Base-by-base conservation (phyloP, 2,329 filamentous ascomycete genomes). In the Atkinsonella hypoxylon region DNA sequence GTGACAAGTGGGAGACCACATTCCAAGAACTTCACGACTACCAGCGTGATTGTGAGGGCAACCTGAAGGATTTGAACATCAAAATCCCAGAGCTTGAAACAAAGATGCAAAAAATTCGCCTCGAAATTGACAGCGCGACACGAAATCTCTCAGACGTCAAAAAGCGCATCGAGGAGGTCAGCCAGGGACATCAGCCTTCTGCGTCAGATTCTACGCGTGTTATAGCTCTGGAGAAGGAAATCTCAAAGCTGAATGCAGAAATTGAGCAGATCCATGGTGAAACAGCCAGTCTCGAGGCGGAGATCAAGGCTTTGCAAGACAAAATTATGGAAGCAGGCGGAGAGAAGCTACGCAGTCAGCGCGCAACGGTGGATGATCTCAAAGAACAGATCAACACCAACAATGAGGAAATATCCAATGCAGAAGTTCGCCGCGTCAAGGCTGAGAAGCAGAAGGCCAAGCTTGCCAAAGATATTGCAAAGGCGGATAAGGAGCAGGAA, bases 291-390 rank as follows among this genome's bases (percentile, higher is more conserved):
- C 82, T 95, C 9, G 93, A 98, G 64, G 83, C 84, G 26, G 93
- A 97, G 67, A 97, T 98, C 68, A 91, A 95, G 69, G 77, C 77
- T 18, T 75, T 98, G 1, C 91, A 98, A 64, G 85, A 93, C 75
- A 95, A 90, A 74, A 98, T 98, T 62, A 97, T 98, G 93, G 85
- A 96, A 67, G 85, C 95, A 55, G 93, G 93, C 62, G 93, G 93
- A 68, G 89, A 97, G 61, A 89, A 88, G 68, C 81, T 98, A 17
- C 84, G 93, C 50, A 80, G 84, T 17, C 91, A 98, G 64, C 90
- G 93, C 59, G 83, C 88, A 54, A 94, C 87, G 72, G 89, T 98
- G 34, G 91, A 97, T 63, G 79, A 83, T 7, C 73, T 94, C 56
- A 95, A 94, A 64, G 86, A 89, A 60, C 84, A 95, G 63, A 89